Conservation (phyloP, 371 early-diverging fungal species). For the Zychaea mexicana region DNA sequence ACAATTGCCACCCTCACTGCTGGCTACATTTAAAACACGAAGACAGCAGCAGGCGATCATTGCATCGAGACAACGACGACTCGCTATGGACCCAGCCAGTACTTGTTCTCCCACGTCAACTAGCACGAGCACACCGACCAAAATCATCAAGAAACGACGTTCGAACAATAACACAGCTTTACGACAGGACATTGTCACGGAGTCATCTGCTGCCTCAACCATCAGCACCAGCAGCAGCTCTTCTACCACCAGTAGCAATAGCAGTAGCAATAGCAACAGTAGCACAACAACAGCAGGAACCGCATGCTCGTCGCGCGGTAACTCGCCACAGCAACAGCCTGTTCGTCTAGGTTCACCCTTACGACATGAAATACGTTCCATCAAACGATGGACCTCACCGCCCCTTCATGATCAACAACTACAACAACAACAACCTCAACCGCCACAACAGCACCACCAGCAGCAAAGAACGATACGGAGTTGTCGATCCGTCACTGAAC, state of each 20-base stretch:
- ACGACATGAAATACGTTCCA: neutral
- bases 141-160: conserved; percentile 6
- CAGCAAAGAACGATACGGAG: neutral
- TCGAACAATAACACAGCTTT: conserved; percentile 3
- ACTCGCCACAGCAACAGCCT: neutral
- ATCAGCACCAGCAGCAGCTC: neutral
- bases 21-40: conserved; percentile 19
- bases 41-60: conserved; percentile 50
- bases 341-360: neutral
- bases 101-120: too few species aligned
- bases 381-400: conserved; percentile 2
- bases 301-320: neutral
- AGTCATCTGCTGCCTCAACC: neutral
- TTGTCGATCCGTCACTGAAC: conserved; percentile 9
- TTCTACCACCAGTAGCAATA: neutral
- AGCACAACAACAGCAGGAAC: neutral
- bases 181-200: neutral
- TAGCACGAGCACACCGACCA: neutral
- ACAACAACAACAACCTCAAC: neutral
- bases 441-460: conserved; percentile 1
- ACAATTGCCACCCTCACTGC: conserved; percentile 11
- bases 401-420: neutral
- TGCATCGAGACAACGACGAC: conserved; percentile 36
- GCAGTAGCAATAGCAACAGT: neutral
- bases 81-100: conserved; percentile 1